phyloP scores from a whole-genome alignment of 2,329 filamentous ascomycete species.

The Dactylellina leptospora region DNA sequence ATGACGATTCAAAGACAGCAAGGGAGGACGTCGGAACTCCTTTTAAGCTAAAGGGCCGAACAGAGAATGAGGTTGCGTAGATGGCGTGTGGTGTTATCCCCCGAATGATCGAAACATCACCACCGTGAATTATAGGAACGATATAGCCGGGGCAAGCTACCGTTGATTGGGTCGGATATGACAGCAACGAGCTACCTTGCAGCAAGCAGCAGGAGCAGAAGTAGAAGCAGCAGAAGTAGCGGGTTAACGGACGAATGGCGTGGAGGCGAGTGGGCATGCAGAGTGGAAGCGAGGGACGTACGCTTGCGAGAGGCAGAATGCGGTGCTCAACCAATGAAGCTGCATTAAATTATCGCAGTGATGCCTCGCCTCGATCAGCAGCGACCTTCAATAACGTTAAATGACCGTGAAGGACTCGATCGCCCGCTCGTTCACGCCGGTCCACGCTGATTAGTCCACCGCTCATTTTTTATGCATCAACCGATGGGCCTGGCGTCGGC shows the following conservation, averaged over 20 bases:
- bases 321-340: no score
- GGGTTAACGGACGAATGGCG: slow-evolving; percentile 5
- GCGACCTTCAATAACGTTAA: no score
- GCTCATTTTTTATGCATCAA: neutral
- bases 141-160: slow-evolving; percentile 4
- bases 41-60: slow-evolving; percentile 1
- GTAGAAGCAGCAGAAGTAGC: neutral
- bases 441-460: no score
- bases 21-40: neutral
- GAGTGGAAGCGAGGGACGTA: slow-evolving; percentile 24
- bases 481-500: slow-evolving; percentile 35
- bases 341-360: no score
- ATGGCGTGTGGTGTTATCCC: slow-evolving; percentile 24
- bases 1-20: no score
- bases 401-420: neutral
- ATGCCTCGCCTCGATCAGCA: no score
- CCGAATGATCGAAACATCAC: slow-evolving; percentile 36
- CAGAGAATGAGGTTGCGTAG: slow-evolving; percentile 9
- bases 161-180: slow-evolving; percentile 5
- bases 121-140: slow-evolving; percentile 35
- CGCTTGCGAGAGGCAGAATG: slow-evolving; percentile 12
- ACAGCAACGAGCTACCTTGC: neutral
- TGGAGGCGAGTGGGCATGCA: neutral
- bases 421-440: no score
- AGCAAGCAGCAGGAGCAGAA: neutral